Conservation (phyloP, 305 asterid genomes). For the Solanum hybrid region DNA sequence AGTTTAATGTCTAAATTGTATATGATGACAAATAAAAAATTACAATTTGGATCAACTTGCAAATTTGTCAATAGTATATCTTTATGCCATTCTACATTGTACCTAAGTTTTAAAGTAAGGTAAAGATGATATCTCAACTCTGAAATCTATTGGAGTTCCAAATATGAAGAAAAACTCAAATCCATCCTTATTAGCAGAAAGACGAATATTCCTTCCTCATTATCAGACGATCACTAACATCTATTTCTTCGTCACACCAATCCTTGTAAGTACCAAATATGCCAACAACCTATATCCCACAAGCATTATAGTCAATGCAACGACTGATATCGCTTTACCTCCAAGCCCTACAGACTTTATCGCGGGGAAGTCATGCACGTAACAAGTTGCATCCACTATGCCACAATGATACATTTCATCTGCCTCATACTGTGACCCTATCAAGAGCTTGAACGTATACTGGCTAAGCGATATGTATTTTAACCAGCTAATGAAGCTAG, state of each 20-base stretch:
- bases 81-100: not conserved
- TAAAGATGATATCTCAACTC: not conserved
- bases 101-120: not conserved
- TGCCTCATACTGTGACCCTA: slow-evolving; percentile 34
- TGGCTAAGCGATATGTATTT: slow-evolving; percentile 50
- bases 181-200: not conserved
- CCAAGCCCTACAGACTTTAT: slow-evolving; percentile 43
- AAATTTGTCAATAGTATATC: not conserved
- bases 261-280: slow-evolving; percentile 59
- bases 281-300: slow-evolving; percentile 59
- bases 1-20: not conserved
- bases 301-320: slow-evolving; percentile 53
- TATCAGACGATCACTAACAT: not conserved
- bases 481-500: slow-evolving; percentile 53
- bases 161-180: not conserved
- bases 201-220: not conserved
- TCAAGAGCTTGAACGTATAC: slow-evolving; percentile 50
- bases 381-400: slow-evolving; percentile 20
- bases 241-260: slow-evolving; percentile 54
- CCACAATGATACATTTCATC: slow-evolving; percentile 50
- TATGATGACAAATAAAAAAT: not conserved
- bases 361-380: slow-evolving; percentile 45
- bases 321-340: slow-evolving; percentile 16
- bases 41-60: not conserved
- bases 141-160: not conserved